Percentiles rank a stretch among this genome's conserved stretches.
phyloP scores from a whole-genome alignment of 148 eudicot species.

The Rhododendron simsii region DNA sequence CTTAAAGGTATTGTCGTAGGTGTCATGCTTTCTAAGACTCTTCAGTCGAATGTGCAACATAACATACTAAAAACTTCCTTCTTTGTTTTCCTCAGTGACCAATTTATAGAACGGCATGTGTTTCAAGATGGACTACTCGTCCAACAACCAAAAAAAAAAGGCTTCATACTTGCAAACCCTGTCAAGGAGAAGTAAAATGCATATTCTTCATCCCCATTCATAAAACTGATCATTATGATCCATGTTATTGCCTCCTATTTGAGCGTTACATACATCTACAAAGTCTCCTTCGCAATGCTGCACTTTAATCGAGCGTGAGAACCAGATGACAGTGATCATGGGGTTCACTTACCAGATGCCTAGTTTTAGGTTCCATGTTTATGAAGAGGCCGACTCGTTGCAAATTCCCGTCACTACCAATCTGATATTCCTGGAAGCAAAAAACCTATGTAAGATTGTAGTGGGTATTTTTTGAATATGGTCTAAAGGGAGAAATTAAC shows the following conservation, averaged over 20 bases:
- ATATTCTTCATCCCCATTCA: neutral
- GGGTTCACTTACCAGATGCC: constrained; percentile 40
- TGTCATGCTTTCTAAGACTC: neutral
- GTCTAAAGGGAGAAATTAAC: no score
- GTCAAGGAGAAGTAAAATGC: neutral
- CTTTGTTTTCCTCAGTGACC: no score
- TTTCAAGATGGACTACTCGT: no score
- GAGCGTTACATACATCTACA: neutral
- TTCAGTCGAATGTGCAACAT: neutral
- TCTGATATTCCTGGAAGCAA: constrained; percentile 61
- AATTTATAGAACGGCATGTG: neutral
- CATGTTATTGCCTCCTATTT: neutral
- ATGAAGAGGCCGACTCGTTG: no score
- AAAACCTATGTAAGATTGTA: neutral
- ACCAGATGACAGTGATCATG: neutral
- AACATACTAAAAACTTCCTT: neutral
- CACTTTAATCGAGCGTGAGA: neutral
- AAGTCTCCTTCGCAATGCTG: neutral
- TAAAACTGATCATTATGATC: neutral
- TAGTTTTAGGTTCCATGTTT: constrained; percentile 33
- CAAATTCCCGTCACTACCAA: constrained; percentile 9
- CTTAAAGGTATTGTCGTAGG: neutral
- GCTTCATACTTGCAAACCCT: no score
- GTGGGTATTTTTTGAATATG: neutral
- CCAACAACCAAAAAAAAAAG: no score